phyloP scores from a whole-genome alignment of 2,329 filamentous ascomycete genomes.

The Stachybotrys chartarum region DNA sequence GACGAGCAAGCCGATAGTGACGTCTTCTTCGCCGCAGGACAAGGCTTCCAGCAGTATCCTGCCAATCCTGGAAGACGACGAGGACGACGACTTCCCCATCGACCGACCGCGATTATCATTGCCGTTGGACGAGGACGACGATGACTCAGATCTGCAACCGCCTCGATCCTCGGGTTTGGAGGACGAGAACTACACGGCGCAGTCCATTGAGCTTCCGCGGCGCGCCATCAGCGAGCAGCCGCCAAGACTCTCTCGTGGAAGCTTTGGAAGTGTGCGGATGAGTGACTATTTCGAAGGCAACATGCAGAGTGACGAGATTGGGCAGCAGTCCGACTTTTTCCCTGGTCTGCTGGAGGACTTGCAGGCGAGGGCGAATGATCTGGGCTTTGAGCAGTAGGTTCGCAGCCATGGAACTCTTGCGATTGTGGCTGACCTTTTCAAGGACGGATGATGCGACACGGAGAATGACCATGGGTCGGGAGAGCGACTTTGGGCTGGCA shows the following conservation, averaged over 20 bases:
- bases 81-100: conserved; percentile 43
- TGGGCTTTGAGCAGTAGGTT: conserved; percentile 36
- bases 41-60: conserved; percentile 17
- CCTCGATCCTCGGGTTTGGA: conserved; percentile 49
- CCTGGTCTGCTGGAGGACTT: conserved; percentile 38
- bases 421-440: conserved; percentile 9
- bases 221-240: conserved; percentile 41
- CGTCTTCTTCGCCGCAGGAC: conserved; percentile 36
- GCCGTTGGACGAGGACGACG: conserved; percentile 42
- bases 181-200: conserved; percentile 50
- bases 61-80: conserved; percentile 28
- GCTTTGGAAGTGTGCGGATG: conserved; percentile 43
- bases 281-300: conserved; percentile 43
- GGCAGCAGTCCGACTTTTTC: conserved; percentile 45
- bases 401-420: neutral
- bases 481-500: conserved; percentile 45
- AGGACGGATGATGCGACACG: conserved; percentile 32
- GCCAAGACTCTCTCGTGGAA: conserved; percentile 42
- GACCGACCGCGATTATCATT: conserved; percentile 49
- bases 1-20: conserved; percentile 32
- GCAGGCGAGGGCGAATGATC: conserved; percentile 28
- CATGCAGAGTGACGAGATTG: conserved; percentile 32
- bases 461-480: conserved; percentile 32
- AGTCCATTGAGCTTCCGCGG: conserved; percentile 53
- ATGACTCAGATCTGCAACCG: conserved; percentile 43